Conservation (phyloP, 495 filamentous ascomycete species). For the Collariella sp. region DNA sequence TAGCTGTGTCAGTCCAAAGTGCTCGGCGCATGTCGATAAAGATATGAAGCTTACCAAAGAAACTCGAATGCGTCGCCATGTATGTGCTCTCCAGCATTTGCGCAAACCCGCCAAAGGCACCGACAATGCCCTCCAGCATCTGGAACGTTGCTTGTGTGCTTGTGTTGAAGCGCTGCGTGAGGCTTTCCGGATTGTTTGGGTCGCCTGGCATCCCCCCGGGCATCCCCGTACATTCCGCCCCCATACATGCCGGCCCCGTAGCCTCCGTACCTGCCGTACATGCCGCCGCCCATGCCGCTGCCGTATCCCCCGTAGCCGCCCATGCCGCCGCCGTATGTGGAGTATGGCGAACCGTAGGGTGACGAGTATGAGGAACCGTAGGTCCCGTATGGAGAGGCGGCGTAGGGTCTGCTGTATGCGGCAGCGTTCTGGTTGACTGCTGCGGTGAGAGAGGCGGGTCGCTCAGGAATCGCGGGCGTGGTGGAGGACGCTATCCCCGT, state of each 20-base stretch:
- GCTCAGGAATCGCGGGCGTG: conserved; percentile 68
- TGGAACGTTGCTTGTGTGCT: conserved; percentile 97
- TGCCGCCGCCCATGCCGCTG: conserved; percentile 27
- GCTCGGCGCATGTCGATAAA: neutral
- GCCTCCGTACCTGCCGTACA: conserved; percentile 40
- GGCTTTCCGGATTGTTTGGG: conserved; percentile 85
- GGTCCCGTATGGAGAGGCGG: conserved; percentile 47
- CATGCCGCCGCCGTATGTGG: conserved; percentile 37
- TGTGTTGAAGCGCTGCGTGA: conserved; percentile 83
- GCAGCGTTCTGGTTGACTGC: conserved; percentile 77
- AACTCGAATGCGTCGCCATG: conserved; percentile 98
- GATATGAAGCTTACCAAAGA: conserved; percentile 68
- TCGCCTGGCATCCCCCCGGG: conserved; percentile 53
- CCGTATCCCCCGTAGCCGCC: conserved; percentile 40
- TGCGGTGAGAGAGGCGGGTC: conserved; percentile 65
- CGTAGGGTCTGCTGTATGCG: conserved; percentile 52
- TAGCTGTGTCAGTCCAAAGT: conserved; percentile 18
- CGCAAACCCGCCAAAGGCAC: conserved; percentile 94
- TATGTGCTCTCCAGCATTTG: conserved; percentile 99
- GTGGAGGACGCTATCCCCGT: conserved; percentile 26
- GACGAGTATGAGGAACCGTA: conserved; percentile 39
- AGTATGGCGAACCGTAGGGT: conserved; percentile 42
- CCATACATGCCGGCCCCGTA: conserved; percentile 52
- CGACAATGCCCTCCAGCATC: conserved; percentile 96
- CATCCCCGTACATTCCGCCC: conserved; percentile 52